Conservation (phyloP, 2,329 filamentous ascomycete species). For the Ophiocordyceps polyrhachis-furcata region DNA sequence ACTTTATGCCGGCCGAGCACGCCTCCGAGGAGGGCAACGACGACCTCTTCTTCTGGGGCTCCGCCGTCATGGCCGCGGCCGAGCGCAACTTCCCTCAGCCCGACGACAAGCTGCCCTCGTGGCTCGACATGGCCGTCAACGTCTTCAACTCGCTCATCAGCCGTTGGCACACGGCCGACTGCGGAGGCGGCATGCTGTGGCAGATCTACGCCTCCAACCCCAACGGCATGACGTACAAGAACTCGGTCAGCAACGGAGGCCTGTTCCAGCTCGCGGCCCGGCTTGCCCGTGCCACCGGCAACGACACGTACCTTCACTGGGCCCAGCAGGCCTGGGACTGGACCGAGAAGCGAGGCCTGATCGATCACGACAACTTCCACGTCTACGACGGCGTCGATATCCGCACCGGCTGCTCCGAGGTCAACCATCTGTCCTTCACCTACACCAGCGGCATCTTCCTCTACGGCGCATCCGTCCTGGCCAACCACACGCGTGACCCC, state of each 20-base stretch:
- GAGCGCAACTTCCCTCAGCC: constrained; percentile 50
- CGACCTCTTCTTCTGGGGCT: constrained; percentile 58
- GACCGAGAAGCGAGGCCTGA: constrained; percentile 35
- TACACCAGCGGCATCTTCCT: constrained; percentile 49
- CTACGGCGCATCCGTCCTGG: constrained; percentile 44
- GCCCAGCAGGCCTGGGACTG: constrained; percentile 49
- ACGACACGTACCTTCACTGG: constrained; percentile 48
- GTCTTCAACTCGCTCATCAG: constrained; percentile 52
- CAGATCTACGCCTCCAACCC: constrained; percentile 61
- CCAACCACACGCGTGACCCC: constrained; percentile 35
- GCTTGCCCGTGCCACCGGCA: constrained; percentile 49
- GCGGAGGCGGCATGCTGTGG: constrained; percentile 59
- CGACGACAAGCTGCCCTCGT: constrained; percentile 35
- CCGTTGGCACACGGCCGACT: constrained; percentile 51
- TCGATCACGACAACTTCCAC: constrained; percentile 29
- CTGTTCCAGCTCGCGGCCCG: constrained; percentile 68
- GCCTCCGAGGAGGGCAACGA: constrained; percentile 50
- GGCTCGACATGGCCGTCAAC: constrained; percentile 48
- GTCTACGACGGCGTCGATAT: constrained; percentile 46
- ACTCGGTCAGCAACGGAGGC: constrained; percentile 63
- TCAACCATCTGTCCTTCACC: constrained; percentile 40
- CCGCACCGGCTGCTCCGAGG: constrained; percentile 30
- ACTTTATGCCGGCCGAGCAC: constrained; percentile 41
- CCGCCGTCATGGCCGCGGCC: constrained; percentile 47
- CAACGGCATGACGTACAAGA: constrained; percentile 67